Conservation (phyloP, 1,284 basidiomycete species). For the Wallemia mellicola region DNA sequence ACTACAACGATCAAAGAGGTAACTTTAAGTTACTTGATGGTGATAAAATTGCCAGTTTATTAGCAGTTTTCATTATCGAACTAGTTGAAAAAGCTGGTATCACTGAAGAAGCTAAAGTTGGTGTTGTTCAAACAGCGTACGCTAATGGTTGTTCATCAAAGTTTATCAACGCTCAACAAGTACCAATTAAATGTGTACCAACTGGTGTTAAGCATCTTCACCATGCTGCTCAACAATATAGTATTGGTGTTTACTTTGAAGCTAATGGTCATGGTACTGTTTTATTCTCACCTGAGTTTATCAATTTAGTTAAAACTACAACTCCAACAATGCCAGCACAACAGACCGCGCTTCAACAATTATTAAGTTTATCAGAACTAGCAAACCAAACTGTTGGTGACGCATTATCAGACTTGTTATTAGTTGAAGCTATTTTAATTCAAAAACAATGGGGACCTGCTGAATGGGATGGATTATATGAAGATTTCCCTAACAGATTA, state of each 20-base stretch:
- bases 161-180: slow-evolving; percentile 46
- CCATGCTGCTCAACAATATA: slow-evolving; percentile 77
- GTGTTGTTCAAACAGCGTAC: slow-evolving; percentile 94
- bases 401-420: slow-evolving; percentile 79
- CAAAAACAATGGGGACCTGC: slow-evolving; percentile 53
- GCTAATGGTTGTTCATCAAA: slow-evolving; percentile 92
- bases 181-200: slow-evolving; percentile 80
- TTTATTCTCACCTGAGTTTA: slow-evolving; percentile 51
- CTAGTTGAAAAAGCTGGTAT: slow-evolving; percentile 58
- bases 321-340: slow-evolving; percentile 49
- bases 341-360: slow-evolving; percentile 41
- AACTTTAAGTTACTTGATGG: slow-evolving; percentile 84
- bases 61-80: slow-evolving; percentile 74
- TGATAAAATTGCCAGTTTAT: slow-evolving; percentile 88
- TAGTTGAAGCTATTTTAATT: slow-evolving; percentile 74
- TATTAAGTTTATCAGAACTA: slow-evolving; percentile 44
- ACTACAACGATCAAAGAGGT: slow-evolving; percentile 45
- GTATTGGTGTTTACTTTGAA: slow-evolving; percentile 95
- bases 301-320: slow-evolving; percentile 28
- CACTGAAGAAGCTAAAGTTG: slow-evolving; percentile 31
- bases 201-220: slow-evolving; percentile 97
- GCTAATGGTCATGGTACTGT: slow-evolving; percentile 98
- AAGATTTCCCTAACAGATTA: slow-evolving; percentile 82
- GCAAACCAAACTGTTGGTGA: slow-evolving; percentile 99
- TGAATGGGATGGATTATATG: slow-evolving; percentile 82